These are phyloP conservation scores for Lodderomyces jiufengensis DNA, from an alignment of 1,139 yeast genomes.

Conservation along the genomic window DNA sequence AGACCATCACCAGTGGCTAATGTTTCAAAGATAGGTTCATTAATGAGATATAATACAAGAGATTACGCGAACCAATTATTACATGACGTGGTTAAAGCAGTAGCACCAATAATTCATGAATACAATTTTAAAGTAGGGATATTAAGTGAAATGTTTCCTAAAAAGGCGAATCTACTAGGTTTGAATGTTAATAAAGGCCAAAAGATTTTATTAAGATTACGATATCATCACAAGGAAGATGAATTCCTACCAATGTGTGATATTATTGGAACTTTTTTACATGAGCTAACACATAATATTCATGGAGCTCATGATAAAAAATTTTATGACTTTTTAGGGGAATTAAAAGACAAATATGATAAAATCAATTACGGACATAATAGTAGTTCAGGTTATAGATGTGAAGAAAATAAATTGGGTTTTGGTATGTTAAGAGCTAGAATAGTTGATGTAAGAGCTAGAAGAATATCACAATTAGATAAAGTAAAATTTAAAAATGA, in stretches of 20 bases:
- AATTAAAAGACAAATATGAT: conserved; percentile 56
- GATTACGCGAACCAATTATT: conserved; percentile 57
- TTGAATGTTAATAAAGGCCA: conserved; percentile 82
- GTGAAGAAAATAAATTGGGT: conserved; percentile 59
- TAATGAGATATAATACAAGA: conserved; percentile 50
- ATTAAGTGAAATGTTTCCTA: conserved; percentile 85
- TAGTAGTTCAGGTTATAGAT: conserved; percentile 23
- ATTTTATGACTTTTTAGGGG: conserved; percentile 67
- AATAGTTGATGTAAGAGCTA: conserved; percentile 30
- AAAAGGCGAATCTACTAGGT: conserved; percentile 62
- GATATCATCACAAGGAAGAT: conserved; percentile 54
- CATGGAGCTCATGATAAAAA: conserved; percentile 75
- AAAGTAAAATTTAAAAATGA: conserved; percentile 40
- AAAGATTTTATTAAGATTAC: conserved; percentile 67
- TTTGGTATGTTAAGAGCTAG: conserved; percentile 15
- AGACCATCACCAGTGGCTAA: conserved; percentile 44
- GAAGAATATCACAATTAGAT: conserved; percentile 35
- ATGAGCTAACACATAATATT: conserved; percentile 80
- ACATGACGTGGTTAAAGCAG: conserved; percentile 57
- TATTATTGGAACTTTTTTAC: conserved; percentile 78
- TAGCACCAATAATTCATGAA: conserved; percentile 73
- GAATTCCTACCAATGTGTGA: conserved; percentile 65
- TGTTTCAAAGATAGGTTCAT: conserved; percentile 52
- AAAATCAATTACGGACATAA: conserved; percentile 37
- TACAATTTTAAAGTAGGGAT: conserved; percentile 63